A percentile compares a stretch with the other conserved stretches of the same genome.
Conservation (phyloP, 331 rosid genomes). For the Erythrophleum ivorense region DNA sequence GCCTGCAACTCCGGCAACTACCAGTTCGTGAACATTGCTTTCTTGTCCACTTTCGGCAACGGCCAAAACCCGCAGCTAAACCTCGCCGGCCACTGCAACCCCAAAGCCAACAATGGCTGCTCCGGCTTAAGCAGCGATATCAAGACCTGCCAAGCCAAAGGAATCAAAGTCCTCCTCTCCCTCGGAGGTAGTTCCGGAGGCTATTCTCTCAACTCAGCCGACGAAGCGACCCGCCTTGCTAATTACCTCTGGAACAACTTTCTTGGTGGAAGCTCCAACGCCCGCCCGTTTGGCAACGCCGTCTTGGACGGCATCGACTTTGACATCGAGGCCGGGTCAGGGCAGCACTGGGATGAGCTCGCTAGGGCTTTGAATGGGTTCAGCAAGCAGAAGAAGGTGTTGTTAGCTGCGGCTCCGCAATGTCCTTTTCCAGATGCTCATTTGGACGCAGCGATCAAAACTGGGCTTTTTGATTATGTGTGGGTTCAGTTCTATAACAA, state of each 20-base stretch:
- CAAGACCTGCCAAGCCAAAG: slow-evolving; percentile 50
- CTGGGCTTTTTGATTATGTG: slow-evolving; percentile 61
- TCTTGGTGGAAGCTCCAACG: slow-evolving; percentile 50
- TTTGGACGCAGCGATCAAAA: slow-evolving; percentile 47
- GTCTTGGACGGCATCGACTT: slow-evolving; percentile 65
- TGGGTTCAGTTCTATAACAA: slow-evolving; percentile 79
- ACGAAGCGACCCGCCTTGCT: slow-evolving; percentile 48
- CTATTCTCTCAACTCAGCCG: slow-evolving; percentile 50
- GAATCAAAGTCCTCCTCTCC: slow-evolving; percentile 63
- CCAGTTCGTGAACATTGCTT: slow-evolving; percentile 61
- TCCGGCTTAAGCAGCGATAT: slow-evolving; percentile 39
- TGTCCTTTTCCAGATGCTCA: slow-evolving; percentile 55
- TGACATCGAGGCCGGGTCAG: slow-evolving; percentile 51
- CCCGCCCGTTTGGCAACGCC: slow-evolving; percentile 58
- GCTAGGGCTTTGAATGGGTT: slow-evolving; percentile 46
- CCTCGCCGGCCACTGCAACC: slow-evolving; percentile 59
- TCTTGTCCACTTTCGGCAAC: slow-evolving; percentile 45
- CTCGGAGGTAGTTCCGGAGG: slow-evolving; percentile 51
- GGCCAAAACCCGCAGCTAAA: slow-evolving; percentile 39
- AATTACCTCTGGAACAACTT: slow-evolving; percentile 57
- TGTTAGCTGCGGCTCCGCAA: slow-evolving; percentile 60
- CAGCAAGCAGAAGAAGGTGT: slow-evolving; percentile 33
- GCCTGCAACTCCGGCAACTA: slow-evolving; percentile 62
- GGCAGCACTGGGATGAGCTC: slow-evolving; percentile 51
- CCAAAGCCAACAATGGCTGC: slow-evolving; percentile 36